A percentile compares a stretch with the other conserved stretches of the same genome.
phyloP scores from a whole-genome alignment of 371 early-diverging fungal species.

The Saksenaea vasiformis region DNA sequence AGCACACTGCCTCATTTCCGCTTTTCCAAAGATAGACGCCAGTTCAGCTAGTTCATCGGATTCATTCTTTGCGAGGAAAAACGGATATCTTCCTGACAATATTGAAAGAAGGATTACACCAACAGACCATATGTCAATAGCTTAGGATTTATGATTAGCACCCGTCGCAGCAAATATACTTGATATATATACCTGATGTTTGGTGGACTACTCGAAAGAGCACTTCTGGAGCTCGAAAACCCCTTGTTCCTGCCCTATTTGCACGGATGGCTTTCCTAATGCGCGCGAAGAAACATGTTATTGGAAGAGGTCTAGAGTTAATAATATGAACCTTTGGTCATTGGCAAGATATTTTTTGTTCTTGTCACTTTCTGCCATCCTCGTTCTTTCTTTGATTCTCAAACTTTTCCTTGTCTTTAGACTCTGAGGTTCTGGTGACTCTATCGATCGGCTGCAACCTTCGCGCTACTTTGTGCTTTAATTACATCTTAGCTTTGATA shows the following conservation, averaged over 20 bases:
- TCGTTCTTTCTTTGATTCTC: not conserved
- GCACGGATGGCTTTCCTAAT: constrained; percentile 76
- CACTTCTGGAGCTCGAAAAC: constrained; percentile 99
- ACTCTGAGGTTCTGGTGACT: not conserved
- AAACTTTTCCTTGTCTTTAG: not conserved
- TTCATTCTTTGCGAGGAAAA: constrained; percentile 91
- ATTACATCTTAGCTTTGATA: not conserved
- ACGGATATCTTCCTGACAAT: constrained; percentile 88
- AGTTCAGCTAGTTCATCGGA: constrained; percentile 93
- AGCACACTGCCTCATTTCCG: constrained; percentile 80
- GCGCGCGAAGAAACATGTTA: not conserved
- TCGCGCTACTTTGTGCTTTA: not conserved
- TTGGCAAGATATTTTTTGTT: not conserved
- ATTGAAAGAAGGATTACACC: constrained; percentile 92
- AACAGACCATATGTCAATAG: constrained; percentile 95
- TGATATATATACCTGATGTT: constrained; percentile 35
- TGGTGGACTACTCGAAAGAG: constrained; percentile 86
- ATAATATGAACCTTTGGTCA: not conserved
- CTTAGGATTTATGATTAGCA: constrained; percentile 16
- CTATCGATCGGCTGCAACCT: not conserved
- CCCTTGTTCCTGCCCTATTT: constrained; percentile 98
- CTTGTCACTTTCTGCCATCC: not conserved
- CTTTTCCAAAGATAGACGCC: constrained; percentile 83
- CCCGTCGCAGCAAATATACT: not conserved
- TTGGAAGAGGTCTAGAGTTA: not conserved